Evolutionary conservation across 257 asterid genomes (phyloP), one percentile per base, ranked within the genome.

Genomic region (Solanum ossicruentum): DNA sequence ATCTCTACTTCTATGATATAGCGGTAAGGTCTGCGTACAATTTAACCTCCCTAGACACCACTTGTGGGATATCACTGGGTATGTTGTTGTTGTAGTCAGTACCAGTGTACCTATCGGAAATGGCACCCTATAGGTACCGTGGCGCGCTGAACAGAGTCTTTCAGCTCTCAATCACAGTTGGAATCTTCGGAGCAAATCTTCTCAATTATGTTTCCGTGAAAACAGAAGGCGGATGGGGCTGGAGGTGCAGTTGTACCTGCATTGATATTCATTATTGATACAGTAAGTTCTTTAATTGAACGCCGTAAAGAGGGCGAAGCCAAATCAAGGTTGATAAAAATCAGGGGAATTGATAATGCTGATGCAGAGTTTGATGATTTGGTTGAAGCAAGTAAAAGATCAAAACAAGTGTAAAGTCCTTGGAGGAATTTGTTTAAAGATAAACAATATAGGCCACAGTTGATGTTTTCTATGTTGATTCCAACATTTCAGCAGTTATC

Each of bases 211-310:
- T 49, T 84, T 89, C 88, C 10, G 87, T 89, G 4, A 87, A 92
- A 5, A 91, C 89, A 60, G 91, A 93, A 84, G 69, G 72, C 3
- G 54, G 55, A n/a, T n/a, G n/a, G n/a, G n/a, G n/a, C n/a, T n/a
- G 97, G 98, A 5, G 98, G 98, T 23, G 98, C 98, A 0, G 88
- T 91, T 86, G 96, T 95, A 60, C 98, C 98, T 0, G 98, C 96
- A 13, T 86, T 93, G 5, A 90, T 93, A 85, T 92, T 95, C 86
- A 81, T 92, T 49, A 96, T 97, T 0, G 98, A 95, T 78, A 93
- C 96, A 5, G 98, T 96, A 43, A 95, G 92, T 89, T 95, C 98
- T 12, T 6, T 95, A 86, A 93, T 93, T 39, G 97, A 95, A 87
- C 94, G 96, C 18, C 96, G 95, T 21, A 52, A 84, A 8, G 55